Percentiles rank a stretch among this genome's conserved stretches.
These are phyloP conservation scores for Neurospora sp. DNA, from an alignment of 495 filamentous ascomycete species.

Conservation along the genomic window DNA sequence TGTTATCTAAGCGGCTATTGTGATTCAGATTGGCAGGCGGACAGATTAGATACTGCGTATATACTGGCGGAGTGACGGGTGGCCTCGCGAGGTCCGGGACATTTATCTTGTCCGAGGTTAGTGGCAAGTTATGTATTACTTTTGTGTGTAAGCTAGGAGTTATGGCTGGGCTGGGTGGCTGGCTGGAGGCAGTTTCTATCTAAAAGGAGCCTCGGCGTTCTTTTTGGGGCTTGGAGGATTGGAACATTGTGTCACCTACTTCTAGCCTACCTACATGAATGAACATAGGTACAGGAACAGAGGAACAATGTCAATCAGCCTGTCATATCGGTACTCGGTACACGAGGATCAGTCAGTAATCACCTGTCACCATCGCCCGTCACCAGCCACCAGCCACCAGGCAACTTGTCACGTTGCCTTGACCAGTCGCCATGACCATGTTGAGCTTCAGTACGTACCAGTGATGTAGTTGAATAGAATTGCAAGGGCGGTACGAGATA, in stretches of 20 bases:
- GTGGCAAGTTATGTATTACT: not conserved
- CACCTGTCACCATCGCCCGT: not conserved
- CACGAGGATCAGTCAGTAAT: not conserved
- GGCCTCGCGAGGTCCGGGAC: not conserved
- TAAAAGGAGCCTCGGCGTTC: not conserved
- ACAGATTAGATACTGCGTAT: not conserved
- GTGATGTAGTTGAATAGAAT: not conserved
- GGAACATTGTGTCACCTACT: not conserved
- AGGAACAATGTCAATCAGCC: not conserved
- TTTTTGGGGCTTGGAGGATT: not conserved
- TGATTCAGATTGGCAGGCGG: not conserved
- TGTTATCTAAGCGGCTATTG: not conserved
- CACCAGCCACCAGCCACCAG: not conserved
- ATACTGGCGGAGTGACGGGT: not conserved
- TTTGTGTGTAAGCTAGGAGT: not conserved
- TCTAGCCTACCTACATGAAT: not conserved
- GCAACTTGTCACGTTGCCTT: not conserved
- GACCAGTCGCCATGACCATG: no score
- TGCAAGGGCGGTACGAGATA: not conserved
- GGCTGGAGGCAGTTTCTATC: not conserved
- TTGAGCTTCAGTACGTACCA: not conserved
- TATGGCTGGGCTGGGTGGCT: not conserved
- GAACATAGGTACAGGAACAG: not conserved
- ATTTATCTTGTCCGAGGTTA: not conserved
- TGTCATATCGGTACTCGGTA: not conserved